Conservation (phyloP, 495 filamentous ascomycete species). For the Aspergillus nanangensis region DNA sequence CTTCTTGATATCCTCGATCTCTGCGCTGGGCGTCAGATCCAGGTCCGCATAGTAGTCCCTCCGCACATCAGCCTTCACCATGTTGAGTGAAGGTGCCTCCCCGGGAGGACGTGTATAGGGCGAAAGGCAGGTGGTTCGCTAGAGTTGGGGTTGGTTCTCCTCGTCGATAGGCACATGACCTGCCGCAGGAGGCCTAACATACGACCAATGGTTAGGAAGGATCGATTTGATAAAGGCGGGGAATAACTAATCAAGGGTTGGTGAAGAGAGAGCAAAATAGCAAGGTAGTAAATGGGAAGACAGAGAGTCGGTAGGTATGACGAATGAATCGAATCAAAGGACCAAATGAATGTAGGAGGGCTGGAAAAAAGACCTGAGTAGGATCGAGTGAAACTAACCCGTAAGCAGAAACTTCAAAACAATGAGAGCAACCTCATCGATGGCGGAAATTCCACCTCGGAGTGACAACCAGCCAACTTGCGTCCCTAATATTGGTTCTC, state of each 20-base stretch:
- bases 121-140: slow-evolving; percentile 21
- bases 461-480: no score
- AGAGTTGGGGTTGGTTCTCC: slow-evolving; percentile 5
- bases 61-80: slow-evolving; percentile 70
- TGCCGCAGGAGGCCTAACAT: slow-evolving; percentile 1
- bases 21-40: slow-evolving; percentile 58
- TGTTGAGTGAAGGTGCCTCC: slow-evolving; percentile 32
- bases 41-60: slow-evolving; percentile 87
- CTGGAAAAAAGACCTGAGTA: no score
- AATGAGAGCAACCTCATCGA: not conserved
- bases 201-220: no score
- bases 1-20: slow-evolving; percentile 72
- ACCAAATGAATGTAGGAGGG: not conserved
- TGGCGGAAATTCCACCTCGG: no score
- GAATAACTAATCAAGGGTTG: not conserved
- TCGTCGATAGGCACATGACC: slow-evolving; percentile 20
- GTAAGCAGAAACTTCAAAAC: not conserved
- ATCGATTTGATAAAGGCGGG: no score
- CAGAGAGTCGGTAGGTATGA: not conserved
- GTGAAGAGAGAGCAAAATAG: not conserved
- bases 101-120: slow-evolving; percentile 2
- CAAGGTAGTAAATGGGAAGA: not conserved
- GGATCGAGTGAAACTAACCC: no score
- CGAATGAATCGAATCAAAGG: not conserved
- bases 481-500: no score